Evolutionary conservation across 1,284 basidiomycete species (phyloP).

Genomic region (Microbotryum lychnidis-dioicae): DNA sequence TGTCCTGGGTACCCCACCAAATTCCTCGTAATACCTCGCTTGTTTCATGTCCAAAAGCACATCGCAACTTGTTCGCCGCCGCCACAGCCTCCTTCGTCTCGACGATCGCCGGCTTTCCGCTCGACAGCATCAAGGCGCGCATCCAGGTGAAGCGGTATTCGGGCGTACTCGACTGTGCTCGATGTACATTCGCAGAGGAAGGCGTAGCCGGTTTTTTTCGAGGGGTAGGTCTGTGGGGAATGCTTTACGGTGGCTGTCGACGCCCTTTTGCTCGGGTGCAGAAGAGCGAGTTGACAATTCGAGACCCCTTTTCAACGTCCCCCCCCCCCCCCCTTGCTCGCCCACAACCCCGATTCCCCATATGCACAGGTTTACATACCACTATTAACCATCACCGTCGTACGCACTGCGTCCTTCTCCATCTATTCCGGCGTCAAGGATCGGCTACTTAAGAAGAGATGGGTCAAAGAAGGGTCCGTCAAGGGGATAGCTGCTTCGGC

Average conservation of each 20-base stretch:
- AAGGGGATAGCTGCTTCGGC: slow-evolving; percentile 5
- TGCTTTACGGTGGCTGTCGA: neutral
- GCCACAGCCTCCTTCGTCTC: slow-evolving; percentile 5
- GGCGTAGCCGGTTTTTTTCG: slow-evolving; percentile 86
- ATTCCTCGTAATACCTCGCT: neutral
- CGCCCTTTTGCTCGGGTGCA: neutral
- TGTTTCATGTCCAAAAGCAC: neutral
- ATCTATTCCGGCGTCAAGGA: slow-evolving; percentile 41
- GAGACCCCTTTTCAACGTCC: neutral
- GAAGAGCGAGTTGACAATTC: neutral
- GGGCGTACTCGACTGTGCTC: slow-evolving; percentile 34
- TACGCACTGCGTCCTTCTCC: slow-evolving; percentile 57
- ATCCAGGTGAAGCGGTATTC: slow-evolving; percentile 20
- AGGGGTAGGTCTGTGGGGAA: slow-evolving; percentile 46
- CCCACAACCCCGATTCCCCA: neutral
- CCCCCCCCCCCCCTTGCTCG: neutral
- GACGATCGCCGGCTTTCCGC: slow-evolving; percentile 8
- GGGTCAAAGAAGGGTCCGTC: neutral
- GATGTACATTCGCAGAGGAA: slow-evolving; percentile 64
- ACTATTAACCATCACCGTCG: slow-evolving; percentile 90
- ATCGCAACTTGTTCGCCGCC: slow-evolving; percentile 9
- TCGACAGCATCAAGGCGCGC: slow-evolving; percentile 12
- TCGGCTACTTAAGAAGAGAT: neutral
- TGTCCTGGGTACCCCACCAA: neutral
- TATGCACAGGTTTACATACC: slow-evolving; percentile 60